Conservation (phyloP, 495 filamentous ascomycete genomes). For the Penicillium angulare region DNA sequence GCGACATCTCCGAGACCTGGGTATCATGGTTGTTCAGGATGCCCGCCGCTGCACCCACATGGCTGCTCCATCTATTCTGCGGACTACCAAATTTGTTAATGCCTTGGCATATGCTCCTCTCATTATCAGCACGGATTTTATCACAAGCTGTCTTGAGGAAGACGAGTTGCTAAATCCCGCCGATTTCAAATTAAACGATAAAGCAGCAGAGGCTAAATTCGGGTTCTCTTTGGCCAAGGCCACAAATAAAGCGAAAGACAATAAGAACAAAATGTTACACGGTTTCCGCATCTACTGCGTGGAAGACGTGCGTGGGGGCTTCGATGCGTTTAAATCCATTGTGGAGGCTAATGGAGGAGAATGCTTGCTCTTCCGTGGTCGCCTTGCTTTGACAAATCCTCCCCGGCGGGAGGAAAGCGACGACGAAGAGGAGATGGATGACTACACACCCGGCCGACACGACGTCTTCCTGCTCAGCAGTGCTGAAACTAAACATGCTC, state of each 20-base stretch:
- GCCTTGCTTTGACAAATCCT: slow-evolving; percentile 57
- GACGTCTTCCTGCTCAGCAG: slow-evolving; percentile 78
- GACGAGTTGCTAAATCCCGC: slow-evolving; percentile 58
- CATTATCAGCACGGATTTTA: slow-evolving; percentile 73
- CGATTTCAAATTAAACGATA: slow-evolving; percentile 66
- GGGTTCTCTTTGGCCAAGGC: slow-evolving; percentile 65
- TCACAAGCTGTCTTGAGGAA: slow-evolving; percentile 67
- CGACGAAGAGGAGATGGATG: slow-evolving; percentile 44
- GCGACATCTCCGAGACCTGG: slow-evolving; percentile 79
- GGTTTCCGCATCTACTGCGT: slow-evolving; percentile 79
- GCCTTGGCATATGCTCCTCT: slow-evolving; percentile 75
- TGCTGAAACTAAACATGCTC: slow-evolving; percentile 59
- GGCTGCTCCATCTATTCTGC: slow-evolving; percentile 78
- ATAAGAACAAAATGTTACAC: slow-evolving; percentile 70
- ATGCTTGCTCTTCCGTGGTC: slow-evolving; percentile 74
- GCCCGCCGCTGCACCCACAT: slow-evolving; percentile 76
- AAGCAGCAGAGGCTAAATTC: slow-evolving; percentile 65
- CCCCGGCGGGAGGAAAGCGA: slow-evolving; percentile 46
- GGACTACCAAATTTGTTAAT: slow-evolving; percentile 89
- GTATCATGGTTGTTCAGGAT: slow-evolving; percentile 76
- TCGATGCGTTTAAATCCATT: slow-evolving; percentile 79
- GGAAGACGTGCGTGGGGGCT: slow-evolving; percentile 70
- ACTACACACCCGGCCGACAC: slow-evolving; percentile 59
- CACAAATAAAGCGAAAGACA: slow-evolving; percentile 65
- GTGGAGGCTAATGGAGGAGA: slow-evolving; percentile 84